Evolutionary conservation across 345 rosid genomes (phyloP).

Genomic region (Pseudoturritis turrita): DNA sequence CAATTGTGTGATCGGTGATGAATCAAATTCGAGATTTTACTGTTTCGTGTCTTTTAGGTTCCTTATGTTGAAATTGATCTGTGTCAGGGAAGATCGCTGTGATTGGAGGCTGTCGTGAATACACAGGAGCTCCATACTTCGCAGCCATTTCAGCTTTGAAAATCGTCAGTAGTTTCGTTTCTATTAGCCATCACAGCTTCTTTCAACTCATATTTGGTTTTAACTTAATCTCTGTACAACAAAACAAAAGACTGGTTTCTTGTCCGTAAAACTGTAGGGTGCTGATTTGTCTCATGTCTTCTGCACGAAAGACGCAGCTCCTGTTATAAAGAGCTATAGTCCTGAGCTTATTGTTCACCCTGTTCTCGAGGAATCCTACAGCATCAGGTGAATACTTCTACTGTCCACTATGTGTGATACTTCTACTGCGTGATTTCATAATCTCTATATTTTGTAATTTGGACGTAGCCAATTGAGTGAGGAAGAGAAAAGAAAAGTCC

Average conservation of each 20-base stretch:
- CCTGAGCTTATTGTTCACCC: constrained; percentile 97
- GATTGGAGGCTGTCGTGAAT: constrained; percentile 96
- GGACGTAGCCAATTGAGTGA: constrained; percentile 39
- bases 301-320: constrained; percentile 95
- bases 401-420: neutral
- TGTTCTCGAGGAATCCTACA: constrained; percentile 78
- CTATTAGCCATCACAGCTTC: constrained; percentile 1
- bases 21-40: neutral
- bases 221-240: neutral
- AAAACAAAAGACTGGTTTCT: neutral
- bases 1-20: neutral
- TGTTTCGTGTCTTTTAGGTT: neutral
- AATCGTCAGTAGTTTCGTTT: constrained; percentile 45
- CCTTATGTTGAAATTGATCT: neutral
- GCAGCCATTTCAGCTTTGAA: constrained; percentile 96
- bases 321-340: constrained; percentile 90
- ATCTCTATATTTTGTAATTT: neutral
- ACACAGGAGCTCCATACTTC: constrained; percentile 97
- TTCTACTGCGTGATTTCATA: neutral
- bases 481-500: constrained; percentile 41
- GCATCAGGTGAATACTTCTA: constrained; percentile 43
- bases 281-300: constrained; percentile 98
- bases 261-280: constrained; percentile 41
- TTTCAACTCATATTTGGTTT: neutral
- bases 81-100: constrained; percentile 83